Evolutionary conservation across 768 basidiomycete genomes (phyloP), one percentile per base, ranked within the genome.

Genomic region (Podaxis sp.): DNA sequence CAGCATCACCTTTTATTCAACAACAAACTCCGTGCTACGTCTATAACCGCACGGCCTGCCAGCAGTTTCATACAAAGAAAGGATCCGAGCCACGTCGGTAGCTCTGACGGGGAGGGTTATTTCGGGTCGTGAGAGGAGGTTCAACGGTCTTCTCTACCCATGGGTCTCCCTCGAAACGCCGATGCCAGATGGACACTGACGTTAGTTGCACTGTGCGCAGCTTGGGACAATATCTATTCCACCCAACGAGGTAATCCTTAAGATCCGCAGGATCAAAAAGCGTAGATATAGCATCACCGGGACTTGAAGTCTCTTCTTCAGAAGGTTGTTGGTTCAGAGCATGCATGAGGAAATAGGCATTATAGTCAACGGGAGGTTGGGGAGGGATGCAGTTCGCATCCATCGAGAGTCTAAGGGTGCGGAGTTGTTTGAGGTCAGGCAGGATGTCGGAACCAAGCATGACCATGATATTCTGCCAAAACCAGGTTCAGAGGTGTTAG

Each of bases 201-300:
- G 68, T 66, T 15, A 75, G 63, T 65, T 75, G 73, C 2, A 75
- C 72, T 44, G 64, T 63, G 53, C 74, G 61, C 61, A 75, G 58
- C 8, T 60, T 66, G 13, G 65, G 70, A 51, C 74, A 75, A 57
- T 74, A 72, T 58, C 74, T 64, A 59, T 69, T 74, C 74, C 74
- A 75, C 12, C 73, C 74, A 28, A 72, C 66, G 4, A 75, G 66
- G 56, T 75, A 75, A 49, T 74, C 72, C 33, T 63, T 66, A 56
- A 73, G 41, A 36, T 62, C 61, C 2, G 61, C 55, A 11, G 61
- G 61, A 56, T 62, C 61, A 24, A 62, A 62, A 5, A 56, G 24
- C 3, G 58, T 59, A 13, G 54, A 48, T 6, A 26, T 26, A 46
- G 64, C 49, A 12, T 64, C 64, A 13, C 48, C 13, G 33, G 57